Percentiles rank a stretch among this genome's conserved stretches.
Evolutionary conservation across 2,329 filamentous ascomycete species (phyloP).

Genomic region (Neofusicoccum kwambonambiense): DNA sequence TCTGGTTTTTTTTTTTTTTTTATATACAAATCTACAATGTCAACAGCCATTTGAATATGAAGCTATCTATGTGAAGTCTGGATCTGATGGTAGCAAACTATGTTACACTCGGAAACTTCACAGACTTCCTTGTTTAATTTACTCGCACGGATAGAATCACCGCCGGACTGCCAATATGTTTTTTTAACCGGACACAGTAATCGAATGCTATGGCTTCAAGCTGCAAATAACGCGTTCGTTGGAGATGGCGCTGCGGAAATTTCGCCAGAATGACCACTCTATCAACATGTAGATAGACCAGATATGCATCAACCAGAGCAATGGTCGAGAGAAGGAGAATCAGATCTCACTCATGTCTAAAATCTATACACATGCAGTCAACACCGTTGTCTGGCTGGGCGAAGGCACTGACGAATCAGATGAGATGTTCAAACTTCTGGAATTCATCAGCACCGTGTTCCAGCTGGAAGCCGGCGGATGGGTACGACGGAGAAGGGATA

Average conservation of each 20-base stretch:
- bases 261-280: slow-evolving; percentile 22
- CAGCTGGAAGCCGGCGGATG: slow-evolving; percentile 24
- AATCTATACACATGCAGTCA: slow-evolving; percentile 28
- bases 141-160: not conserved
- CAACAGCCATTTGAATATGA: too few relatives aligned
- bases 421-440: slow-evolving; percentile 24
- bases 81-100: too few relatives aligned
- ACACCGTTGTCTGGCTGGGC: slow-evolving; percentile 31
- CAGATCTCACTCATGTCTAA: slow-evolving; percentile 29
- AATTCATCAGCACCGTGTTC: slow-evolving; percentile 19
- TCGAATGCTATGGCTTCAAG: not conserved
- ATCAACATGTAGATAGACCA: slow-evolving; percentile 30
- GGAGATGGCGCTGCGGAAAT: slow-evolving; percentile 22
- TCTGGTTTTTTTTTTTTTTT: too few relatives aligned
- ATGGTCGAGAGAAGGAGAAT: slow-evolving; percentile 25
- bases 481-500: slow-evolving; percentile 23
- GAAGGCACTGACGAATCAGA: slow-evolving; percentile 21
- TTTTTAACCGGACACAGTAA: too few relatives aligned
- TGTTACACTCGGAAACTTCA: not conserved
- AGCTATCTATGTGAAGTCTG: accelerated
- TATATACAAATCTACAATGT: too few relatives aligned
- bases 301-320: slow-evolving; percentile 25
- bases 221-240: slow-evolving; percentile 25
- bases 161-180: not conserved
- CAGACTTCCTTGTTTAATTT: not conserved